Evolutionary conservation across 1,284 basidiomycete species (phyloP), one percentile per base, ranked within the genome.

Genomic region (Malassezia vespertilionis): DNA sequence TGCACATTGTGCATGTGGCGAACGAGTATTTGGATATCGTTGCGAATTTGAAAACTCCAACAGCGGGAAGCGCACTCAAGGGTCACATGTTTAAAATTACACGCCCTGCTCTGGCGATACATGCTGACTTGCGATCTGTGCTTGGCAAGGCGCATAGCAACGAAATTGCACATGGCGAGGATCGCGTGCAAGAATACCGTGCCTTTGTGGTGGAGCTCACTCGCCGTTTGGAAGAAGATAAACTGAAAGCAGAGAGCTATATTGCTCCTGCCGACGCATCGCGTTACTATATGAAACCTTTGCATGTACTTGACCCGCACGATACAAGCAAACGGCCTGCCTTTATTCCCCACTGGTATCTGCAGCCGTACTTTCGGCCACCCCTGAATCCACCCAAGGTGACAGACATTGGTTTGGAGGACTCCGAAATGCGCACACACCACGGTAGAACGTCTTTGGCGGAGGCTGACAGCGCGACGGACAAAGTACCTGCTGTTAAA

Each of bases 61-160:
- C 89, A 3, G 67, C 78, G 1, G 70, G 77, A 24, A 82, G 82
- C 53, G 86, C 86, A 0, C 78, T 95, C 58, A 91, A 93, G 67
- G 82, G 85, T 0, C 91, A 97, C 65, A 68, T 97, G 24, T 96
- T 95, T 78, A 88, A 91, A 68, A 73, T 96, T 20, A 79, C 93
- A 72, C 80, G 83, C 0, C 85, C 87, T 0, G 82, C 82, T 0
- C 74, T 96, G 24, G 75, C 74, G 15, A 62, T 76, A 27, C 80
- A 88, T 59, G 76, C 74, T 0, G 86, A 89, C 63, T 70, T 93
- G 36, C 75, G 90, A 18, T 80, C 83, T 50, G 73, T 73, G 58
- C 69, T 90, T 3, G 85, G 84, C 0, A 75, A 72, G 15, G 42
- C 51, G 2, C 44, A 55, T 9, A 43, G 56, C 56, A 61, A 64